Evolutionary conservation across 2,329 filamentous ascomycete genomes (phyloP).

Genomic region (Endocalyx cinctus): DNA sequence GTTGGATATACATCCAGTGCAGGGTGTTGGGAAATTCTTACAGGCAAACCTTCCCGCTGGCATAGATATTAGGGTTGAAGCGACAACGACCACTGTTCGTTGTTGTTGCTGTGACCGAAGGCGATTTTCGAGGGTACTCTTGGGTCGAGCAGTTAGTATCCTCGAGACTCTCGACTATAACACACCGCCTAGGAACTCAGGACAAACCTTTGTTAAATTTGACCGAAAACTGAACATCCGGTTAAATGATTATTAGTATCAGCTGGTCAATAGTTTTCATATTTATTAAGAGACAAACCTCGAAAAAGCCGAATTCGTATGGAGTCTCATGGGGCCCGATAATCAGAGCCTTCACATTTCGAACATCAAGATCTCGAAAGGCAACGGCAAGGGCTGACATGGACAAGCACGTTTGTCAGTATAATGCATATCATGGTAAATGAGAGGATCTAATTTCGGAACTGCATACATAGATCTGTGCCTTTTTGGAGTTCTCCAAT

Average conservation of each 20-base stretch:
- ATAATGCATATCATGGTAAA: background rate
- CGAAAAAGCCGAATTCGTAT: constrained; percentile 96
- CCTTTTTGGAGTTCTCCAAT: constrained; percentile 79
- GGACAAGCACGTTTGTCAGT: constrained; percentile 6
- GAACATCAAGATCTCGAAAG: constrained; percentile 82
- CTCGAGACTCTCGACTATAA: constrained; percentile 1
- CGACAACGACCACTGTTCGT: constrained; percentile 85
- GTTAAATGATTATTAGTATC: no score
- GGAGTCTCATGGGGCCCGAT: constrained; percentile 91
- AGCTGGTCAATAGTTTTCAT: no score
- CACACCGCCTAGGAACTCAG: constrained; percentile 1
- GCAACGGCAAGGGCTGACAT: constrained; percentile 74
- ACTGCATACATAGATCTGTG: constrained; percentile 70
- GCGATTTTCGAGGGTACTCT: constrained; percentile 78
- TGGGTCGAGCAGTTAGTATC: constrained; percentile 8
- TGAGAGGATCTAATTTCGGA: constrained; percentile 1
- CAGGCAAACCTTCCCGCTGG: constrained; percentile 87
- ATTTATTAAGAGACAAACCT: constrained; percentile 68
- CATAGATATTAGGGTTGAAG: constrained; percentile 97
- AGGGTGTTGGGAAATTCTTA: no score
- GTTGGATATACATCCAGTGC: no score
- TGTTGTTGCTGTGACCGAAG: constrained; percentile 63
- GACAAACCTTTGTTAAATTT: constrained; percentile 67
- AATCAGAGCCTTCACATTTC: constrained; percentile 81
- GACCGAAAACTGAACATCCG: constrained; percentile 71